These are phyloP conservation scores for Parasitella parasitica DNA, from an alignment of 371 early-diverging fungal genomes.

Conservation along the genomic window DNA sequence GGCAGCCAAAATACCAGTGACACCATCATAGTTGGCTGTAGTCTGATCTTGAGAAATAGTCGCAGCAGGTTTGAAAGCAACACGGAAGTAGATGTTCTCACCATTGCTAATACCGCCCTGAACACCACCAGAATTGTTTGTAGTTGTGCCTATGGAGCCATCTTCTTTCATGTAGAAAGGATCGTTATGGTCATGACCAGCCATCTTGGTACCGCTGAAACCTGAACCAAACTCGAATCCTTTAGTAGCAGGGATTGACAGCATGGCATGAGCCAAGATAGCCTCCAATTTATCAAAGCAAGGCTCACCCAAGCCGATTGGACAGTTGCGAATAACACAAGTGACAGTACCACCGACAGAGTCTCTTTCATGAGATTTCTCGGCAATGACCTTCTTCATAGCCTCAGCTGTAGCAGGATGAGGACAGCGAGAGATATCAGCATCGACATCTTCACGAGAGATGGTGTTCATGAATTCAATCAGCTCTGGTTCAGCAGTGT, in stretches of 20 bases:
- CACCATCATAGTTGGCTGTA: conserved; percentile 87
- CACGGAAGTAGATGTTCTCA: conserved; percentile 93
- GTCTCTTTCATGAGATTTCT: conserved; percentile 78
- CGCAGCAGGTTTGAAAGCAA: conserved; percentile 96
- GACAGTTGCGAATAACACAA: conserved; percentile 95
- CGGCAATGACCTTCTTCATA: conserved; percentile 62
- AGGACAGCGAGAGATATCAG: conserved; percentile 53
- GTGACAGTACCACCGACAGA: conserved; percentile 96
- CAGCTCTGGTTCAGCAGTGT: conserved; percentile 58
- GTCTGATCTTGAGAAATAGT: conserved; percentile 90
- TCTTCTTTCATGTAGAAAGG: conserved; percentile 68
- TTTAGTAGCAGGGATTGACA: conserved; percentile 97
- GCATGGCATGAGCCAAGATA: conserved; percentile 97
- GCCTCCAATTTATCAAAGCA: conserved; percentile 98
- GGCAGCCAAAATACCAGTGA: conserved; percentile 80
- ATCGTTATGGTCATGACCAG: conserved; percentile 93
- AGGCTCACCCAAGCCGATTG: conserved; percentile 96
- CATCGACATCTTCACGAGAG: conserved; percentile 60
- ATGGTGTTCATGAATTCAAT: conserved; percentile 68
- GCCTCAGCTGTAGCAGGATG: conserved; percentile 45
- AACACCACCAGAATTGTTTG: conserved; percentile 95
- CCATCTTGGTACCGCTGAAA: conserved; percentile 83
- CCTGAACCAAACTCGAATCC: conserved; percentile 97
- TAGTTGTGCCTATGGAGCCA: conserved; percentile 75
- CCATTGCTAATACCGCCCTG: conserved; percentile 98